Evolutionary conservation across 257 asterid genomes (phyloP), one percentile per base, ranked within the genome.

Genomic region (Cynanchum wilfordii): DNA sequence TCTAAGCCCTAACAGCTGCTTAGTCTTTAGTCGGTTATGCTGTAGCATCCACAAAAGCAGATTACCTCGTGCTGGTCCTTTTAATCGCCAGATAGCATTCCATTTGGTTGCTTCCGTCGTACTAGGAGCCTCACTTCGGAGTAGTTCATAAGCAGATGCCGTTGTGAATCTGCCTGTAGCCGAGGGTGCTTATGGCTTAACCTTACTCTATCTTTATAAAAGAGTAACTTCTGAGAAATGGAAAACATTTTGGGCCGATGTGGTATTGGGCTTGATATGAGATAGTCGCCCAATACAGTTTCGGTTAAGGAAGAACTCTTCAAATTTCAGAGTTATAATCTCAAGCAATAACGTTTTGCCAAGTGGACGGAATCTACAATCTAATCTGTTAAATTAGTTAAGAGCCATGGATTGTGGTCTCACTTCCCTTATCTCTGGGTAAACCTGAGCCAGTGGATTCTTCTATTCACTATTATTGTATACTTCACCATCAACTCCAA

Each of bases 361-460:
- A 80, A 54, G 78, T 75, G 73, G 73, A 78, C 79, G 59, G 75
- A 78, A 68, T 20, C 73, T 16, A 74, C 77, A 73, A 86, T 87
- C 87, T 62, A 62, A 73, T 81, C 93, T 88, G 96, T 84, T 84
- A 87, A 86, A 84, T 81, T 88, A 76, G 92, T 89, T 83, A 70
- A 58, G 24, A 30, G 45, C 47, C 67, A 24, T 25, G 78, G 75
- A 82, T 78, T 69, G 73, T 59, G 73, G 67, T 85, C 75, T 79
- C 70, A 8, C 24, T 70, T 79, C 73, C 64, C 68, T 90, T 87
- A 73, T 83, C 87, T 83, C 74, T 73, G n/a, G 69, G 70, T 56
- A 47, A 73, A 79, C 79, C 87, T 57, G 80, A 81, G 71, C 90
- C 90, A 86, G 70, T 40, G 83, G 82, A 81, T 76, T 68, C 65